Evolutionary conservation across 2,329 filamentous ascomycete genomes (phyloP).

Genomic region (Cercospora beticola): DNA sequence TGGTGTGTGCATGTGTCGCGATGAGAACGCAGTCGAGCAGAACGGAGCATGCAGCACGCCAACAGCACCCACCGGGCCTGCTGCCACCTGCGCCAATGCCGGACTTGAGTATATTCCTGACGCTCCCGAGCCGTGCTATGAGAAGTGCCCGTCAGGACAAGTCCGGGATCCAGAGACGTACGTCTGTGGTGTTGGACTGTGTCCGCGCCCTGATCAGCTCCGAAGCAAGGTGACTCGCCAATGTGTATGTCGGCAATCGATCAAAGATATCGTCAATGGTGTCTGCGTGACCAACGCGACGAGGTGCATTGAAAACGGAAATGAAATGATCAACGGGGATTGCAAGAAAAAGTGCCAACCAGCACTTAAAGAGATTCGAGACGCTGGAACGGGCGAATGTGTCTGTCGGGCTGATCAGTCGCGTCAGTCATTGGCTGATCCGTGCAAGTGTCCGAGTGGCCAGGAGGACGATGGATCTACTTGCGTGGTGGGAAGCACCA

Average conservation of each 20-base stretch:
- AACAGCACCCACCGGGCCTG: neutral
- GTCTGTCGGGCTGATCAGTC: neutral
- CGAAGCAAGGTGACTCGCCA: no score
- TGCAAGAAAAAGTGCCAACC: no score
- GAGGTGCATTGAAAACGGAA: no score
- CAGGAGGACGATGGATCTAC: neutral
- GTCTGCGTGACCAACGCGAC: no score
- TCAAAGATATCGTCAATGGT: no score
- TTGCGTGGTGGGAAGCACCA: neutral
- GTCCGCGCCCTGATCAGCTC: no score
- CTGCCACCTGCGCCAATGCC: neutral
- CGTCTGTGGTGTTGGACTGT: no score
- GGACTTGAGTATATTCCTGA: neutral
- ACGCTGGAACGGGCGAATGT: neutral
- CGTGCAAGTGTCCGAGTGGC: neutral
- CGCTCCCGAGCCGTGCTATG: neutral
- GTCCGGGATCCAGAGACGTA: no score
- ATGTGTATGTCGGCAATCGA: no score
- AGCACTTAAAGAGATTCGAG: neutral
- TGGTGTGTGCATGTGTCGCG: neutral
- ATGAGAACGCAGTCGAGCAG: neutral
- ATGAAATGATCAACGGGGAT: no score
- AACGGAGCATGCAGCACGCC: neutral
- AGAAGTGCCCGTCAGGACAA: neutral
- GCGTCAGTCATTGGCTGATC: neutral